Base-by-base conservation (phyloP, 805 yeast genomes). In the Pichia paraexigua region DNA sequence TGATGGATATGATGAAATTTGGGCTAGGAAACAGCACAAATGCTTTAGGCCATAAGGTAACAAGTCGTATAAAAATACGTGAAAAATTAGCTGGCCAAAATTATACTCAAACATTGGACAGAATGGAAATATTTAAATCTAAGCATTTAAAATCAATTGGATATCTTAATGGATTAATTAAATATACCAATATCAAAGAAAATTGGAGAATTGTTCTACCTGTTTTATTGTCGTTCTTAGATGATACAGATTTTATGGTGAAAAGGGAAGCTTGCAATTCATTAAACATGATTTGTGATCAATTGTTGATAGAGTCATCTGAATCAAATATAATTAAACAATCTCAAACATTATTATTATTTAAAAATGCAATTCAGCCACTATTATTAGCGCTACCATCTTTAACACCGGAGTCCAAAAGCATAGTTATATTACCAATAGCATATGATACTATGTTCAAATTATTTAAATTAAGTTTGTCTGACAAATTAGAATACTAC, bases 121-220 rank as follows among this genome's bases (percentile, higher is more conserved):
- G 53, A 21, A 30, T 51, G 24, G 65, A 62, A 22, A 18, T 24
- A n/a, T 63, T 64, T 50, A 61, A 54, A 27, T 18, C 24, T 2
- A 18, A 50, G 6, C 47, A 59, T 46, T 46, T 61, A 15, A 39
- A 28, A 1, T 48, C 25, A 13, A n/a, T 56, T 5, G 58, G 56
- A 11, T 25, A 42, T 18, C 17, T 56, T 1, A 45, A 47, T 25
- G 17, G 49, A 1, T 24, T 55, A 8, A 41, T 51, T 9, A 20
- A 18, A 17, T 15, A 41, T 41, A 1, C 18, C 22, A 18, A 51
- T 48, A 37, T 65, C 11, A 64, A 62, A 24, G 7, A 11, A 15
- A 50, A 60, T 22, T 66, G 69, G 69, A 53, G 59, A 18, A 37
- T 55, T 20, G 48, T 66, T 2, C 40, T 67, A 12, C 68, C 69